Percentiles rank a stretch among this genome's conserved stretches.
These are phyloP conservation scores for Hanseniaspora occidentalis DNA, from an alignment of 805 yeast species.

Conservation along the genomic window DNA sequence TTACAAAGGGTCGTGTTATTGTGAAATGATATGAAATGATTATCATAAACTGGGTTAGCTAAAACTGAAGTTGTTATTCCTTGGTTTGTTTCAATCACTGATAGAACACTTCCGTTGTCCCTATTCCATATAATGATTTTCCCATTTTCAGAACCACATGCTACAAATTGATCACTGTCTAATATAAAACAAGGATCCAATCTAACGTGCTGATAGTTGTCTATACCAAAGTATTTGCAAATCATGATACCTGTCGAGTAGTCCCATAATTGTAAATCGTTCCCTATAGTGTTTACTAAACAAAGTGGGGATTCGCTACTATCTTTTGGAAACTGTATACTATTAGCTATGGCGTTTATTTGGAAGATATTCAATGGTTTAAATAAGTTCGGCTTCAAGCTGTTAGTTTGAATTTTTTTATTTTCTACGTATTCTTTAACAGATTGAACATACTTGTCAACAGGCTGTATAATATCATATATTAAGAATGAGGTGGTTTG, in stretches of 20 bases:
- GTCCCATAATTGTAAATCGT: slow-evolving; percentile 76
- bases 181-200: slow-evolving; percentile 72
- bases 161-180: slow-evolving; percentile 50
- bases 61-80: neutral
- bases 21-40: neutral
- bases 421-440: no score
- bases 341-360: slow-evolving; percentile 49
- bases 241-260: slow-evolving; percentile 42
- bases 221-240: slow-evolving; percentile 52
- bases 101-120: slow-evolving; percentile 51
- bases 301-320: slow-evolving; percentile 34
- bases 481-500: neutral
- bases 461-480: neutral
- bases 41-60: neutral
- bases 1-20: neutral
- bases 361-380: slow-evolving; percentile 32
- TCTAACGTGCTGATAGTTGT: slow-evolving; percentile 54
- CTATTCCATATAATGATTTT: slow-evolving; percentile 68
- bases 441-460: neutral
- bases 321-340: slow-evolving; percentile 40
- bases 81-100: slow-evolving; percentile 12
- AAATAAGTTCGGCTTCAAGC: slow-evolving; percentile 13
- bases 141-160: slow-evolving; percentile 82
- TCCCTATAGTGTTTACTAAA: slow-evolving; percentile 55
- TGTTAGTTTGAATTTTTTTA: no score